A percentile compares a stretch with the other conserved stretches of the same genome.
Conservation (phyloP, 306 rosid genomes). For the Vachellia collinsii region DNA sequence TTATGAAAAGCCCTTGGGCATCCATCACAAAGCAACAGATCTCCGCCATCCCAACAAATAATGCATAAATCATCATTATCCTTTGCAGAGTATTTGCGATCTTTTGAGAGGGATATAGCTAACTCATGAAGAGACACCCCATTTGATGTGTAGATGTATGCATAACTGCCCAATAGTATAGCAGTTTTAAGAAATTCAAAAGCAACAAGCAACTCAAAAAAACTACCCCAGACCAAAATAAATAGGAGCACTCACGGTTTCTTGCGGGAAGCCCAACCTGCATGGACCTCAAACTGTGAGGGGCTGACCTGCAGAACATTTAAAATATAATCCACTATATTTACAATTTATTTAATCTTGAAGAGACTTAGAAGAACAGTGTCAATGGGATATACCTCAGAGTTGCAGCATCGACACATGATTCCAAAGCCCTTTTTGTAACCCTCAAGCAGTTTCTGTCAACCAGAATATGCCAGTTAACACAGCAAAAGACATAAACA, state of each 20-base stretch:
- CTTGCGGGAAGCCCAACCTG: conserved; percentile 95
- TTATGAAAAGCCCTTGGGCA: conserved; percentile 97
- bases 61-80: conserved; percentile 90
- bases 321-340: conserved; percentile 36
- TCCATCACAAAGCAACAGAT: conserved; percentile 94
- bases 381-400: conserved; percentile 59
- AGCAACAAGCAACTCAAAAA: conserved; percentile 30
- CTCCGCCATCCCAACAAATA: conserved; percentile 95
- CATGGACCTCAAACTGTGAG: conserved; percentile 94
- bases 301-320: conserved; percentile 85
- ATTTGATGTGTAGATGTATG: conserved; percentile 88
- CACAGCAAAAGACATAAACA: conserved; percentile 32
- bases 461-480: conserved; percentile 39
- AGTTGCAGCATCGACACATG: conserved; percentile 87
- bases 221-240: conserved; percentile 16
- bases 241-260: conserved; percentile 78
- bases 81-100: conserved; percentile 76
- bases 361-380: conserved; percentile 37
- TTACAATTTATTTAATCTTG: conserved; percentile 24
- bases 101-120: conserved; percentile 87
- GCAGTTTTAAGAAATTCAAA: conserved; percentile 35
- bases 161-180: conserved; percentile 75
- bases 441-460: conserved; percentile 93
- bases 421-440: conserved; percentile 87
- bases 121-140: conserved; percentile 96